phyloP scores from a whole-genome alignment of 176 grass and related monocot genomes.

The Eleusine coracana region DNA sequence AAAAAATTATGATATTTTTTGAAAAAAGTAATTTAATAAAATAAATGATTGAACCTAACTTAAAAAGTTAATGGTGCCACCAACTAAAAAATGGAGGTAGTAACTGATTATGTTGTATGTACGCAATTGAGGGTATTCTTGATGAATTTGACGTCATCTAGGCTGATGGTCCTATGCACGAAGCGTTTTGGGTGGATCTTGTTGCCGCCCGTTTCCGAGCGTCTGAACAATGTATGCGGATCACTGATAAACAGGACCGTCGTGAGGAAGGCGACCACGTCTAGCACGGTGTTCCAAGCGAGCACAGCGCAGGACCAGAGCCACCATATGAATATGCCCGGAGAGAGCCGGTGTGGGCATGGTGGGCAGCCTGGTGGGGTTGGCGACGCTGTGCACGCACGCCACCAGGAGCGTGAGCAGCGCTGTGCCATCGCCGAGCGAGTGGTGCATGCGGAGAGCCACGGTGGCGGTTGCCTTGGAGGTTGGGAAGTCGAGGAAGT shows the following conservation, averaged over 20 bases:
- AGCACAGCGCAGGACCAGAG: slow-evolving; percentile 48
- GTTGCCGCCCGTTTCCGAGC: slow-evolving; percentile 13
- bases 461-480: slow-evolving; percentile 57
- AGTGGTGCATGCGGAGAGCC: slow-evolving; percentile 81
- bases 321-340: slow-evolving; percentile 41
- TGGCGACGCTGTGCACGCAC: slow-evolving; percentile 61
- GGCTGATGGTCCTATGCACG: slow-evolving; percentile 64
- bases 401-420: slow-evolving; percentile 84
- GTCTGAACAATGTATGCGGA: slow-evolving; percentile 69
- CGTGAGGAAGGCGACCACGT: slow-evolving; percentile 50
- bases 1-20: too few species aligned
- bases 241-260: slow-evolving; percentile 56
- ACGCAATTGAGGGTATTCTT: too few species aligned
- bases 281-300: slow-evolving; percentile 72
- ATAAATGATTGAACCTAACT: too few species aligned
- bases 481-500: slow-evolving; percentile 83
- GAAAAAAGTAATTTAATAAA: too few species aligned
- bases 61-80: too few species aligned
- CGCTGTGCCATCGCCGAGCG: slow-evolving; percentile 90
- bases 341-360: slow-evolving; percentile 53
- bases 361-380: slow-evolving; percentile 59
- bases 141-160: slow-evolving; percentile 64
- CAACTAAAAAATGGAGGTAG: too few species aligned
- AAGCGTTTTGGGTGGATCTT: slow-evolving; percentile 52
- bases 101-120: too few species aligned